Percentiles rank a stretch among this genome's conserved stretches.
These are phyloP conservation scores for Ramichloridium luteum DNA, from an alignment of 2,329 filamentous ascomycete species.

Conservation along the genomic window DNA sequence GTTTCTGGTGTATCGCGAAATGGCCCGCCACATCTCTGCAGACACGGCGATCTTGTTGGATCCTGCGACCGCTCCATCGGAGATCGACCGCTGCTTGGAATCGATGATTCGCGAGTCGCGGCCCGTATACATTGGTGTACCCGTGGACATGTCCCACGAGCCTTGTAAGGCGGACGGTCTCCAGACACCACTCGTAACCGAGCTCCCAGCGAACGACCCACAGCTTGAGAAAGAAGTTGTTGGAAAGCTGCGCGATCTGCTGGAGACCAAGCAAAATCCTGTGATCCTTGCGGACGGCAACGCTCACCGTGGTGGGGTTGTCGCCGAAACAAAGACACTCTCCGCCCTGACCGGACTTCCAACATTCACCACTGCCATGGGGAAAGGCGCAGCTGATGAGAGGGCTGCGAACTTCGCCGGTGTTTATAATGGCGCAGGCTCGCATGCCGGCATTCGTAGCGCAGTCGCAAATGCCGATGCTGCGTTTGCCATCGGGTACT, in stretches of 20 bases:
- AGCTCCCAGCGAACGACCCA: slow-evolving; percentile 3
- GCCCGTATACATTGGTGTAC: slow-evolving; percentile 20
- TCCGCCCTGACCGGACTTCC: slow-evolving; percentile 10
- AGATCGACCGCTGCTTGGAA: slow-evolving; percentile 20
- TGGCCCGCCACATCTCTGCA: slow-evolving; percentile 18
- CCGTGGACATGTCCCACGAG: slow-evolving; percentile 14
- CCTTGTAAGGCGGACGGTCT: slow-evolving; percentile 6
- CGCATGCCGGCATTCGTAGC: slow-evolving; percentile 10
- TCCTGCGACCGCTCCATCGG: slow-evolving; percentile 10
- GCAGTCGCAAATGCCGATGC: slow-evolving; percentile 15
- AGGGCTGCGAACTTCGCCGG: slow-evolving; percentile 11
- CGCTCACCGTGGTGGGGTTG: slow-evolving; percentile 8
- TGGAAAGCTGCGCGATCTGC: slow-evolving; percentile 5
- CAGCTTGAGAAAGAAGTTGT: slow-evolving; percentile 3
- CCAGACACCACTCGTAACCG: slow-evolving; percentile 5
- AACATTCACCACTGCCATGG: slow-evolving; percentile 13
- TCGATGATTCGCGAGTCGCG: slow-evolving; percentile 13
- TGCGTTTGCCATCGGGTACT: no score
- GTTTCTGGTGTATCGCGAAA: slow-evolving; percentile 18
- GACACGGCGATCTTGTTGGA: slow-evolving; percentile 16
- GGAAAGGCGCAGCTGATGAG: slow-evolving; percentile 14
- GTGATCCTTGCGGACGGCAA: slow-evolving; percentile 18
- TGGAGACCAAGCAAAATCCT: slow-evolving; percentile 6
- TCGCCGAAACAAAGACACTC: slow-evolving; percentile 10
- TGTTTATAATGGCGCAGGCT: slow-evolving; percentile 17